A percentile compares a stretch with the other conserved stretches of the same genome.
These are phyloP conservation scores for Wickerhamomyces strasburgensis DNA, from an alignment of 805 yeast species.

Conservation along the genomic window DNA sequence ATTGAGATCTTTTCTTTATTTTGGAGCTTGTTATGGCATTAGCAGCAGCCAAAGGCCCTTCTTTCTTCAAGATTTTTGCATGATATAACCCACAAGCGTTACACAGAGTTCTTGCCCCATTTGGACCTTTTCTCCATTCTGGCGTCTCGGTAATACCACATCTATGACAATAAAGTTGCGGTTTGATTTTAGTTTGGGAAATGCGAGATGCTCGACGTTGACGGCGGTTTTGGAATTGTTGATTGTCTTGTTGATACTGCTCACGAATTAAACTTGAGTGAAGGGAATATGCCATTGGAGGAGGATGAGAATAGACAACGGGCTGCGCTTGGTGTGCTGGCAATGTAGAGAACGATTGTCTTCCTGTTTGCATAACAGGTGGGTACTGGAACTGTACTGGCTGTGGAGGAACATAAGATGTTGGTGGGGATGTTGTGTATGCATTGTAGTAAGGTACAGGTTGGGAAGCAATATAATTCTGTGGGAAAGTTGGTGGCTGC, in stretches of 20 bases:
- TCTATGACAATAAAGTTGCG: slow-evolving; percentile 32
- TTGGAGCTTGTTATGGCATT: slow-evolving; percentile 15
- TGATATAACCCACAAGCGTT: slow-evolving; percentile 80
- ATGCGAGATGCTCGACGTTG: background rate
- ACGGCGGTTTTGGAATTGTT: background rate
- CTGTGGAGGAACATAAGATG: too few species aligned
- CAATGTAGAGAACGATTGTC: too few species aligned
- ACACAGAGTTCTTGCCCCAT: slow-evolving; percentile 69
- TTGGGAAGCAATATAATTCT: background rate
- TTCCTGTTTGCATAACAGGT: too few species aligned
- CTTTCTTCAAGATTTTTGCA: slow-evolving; percentile 55
- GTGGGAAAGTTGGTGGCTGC: background rate
- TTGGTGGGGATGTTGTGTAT: background rate
- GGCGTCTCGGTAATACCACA: slow-evolving; percentile 63
- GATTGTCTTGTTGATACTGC: background rate
- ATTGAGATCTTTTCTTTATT: slow-evolving; percentile 5
- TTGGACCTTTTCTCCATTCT: slow-evolving; percentile 82
- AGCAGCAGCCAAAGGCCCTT: slow-evolving; percentile 27
- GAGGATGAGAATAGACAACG: too few species aligned
- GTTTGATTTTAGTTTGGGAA: slow-evolving; percentile 2
- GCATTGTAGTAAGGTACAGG: background rate
- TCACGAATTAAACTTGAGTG: too few species aligned
- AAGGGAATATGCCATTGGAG: too few species aligned
- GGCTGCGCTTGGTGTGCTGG: too few species aligned
- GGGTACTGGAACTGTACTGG: too few species aligned